Conservation (phyloP, 2,329 filamentous ascomycete genomes). For the Aspergillus hiratsukae region DNA sequence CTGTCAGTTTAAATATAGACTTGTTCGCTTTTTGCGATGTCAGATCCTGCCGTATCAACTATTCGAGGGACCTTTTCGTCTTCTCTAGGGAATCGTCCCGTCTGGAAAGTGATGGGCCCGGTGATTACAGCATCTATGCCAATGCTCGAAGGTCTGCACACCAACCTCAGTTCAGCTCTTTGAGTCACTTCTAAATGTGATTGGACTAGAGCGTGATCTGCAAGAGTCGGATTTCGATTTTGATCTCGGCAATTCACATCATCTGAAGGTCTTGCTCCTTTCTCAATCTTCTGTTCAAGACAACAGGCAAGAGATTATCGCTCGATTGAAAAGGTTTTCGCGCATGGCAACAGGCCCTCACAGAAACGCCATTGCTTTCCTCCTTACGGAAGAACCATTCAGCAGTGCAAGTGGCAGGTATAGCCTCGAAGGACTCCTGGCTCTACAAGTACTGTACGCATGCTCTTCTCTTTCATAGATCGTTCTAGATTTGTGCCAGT, state of each 20-base stretch:
- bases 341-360: neutral
- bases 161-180: neutral
- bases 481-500: neutral
- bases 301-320: constrained; percentile 12
- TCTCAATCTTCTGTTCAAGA: constrained; percentile 14
- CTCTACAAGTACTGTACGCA: constrained; percentile 24
- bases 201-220: constrained; percentile 11
- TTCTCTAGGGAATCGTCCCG: constrained; percentile 35
- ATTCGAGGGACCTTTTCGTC: constrained; percentile 32
- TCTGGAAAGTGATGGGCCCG: constrained; percentile 30
- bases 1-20: neutral
- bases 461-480: neutral
- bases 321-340: constrained; percentile 15
- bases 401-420: constrained; percentile 15
- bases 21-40: neutral
- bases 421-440: constrained; percentile 15
- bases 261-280: constrained; percentile 19
- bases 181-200: neutral
- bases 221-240: constrained; percentile 19
- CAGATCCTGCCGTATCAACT: neutral
- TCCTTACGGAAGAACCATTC: constrained; percentile 21
- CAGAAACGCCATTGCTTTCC: constrained; percentile 17
- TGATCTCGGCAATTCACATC: neutral
- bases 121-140: constrained; percentile 10
- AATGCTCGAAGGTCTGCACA: constrained; percentile 18